Evolutionary conservation across 2,329 filamentous ascomycete genomes (phyloP), one percentile per base, ranked within the genome.

Genomic region (Neocucurbitaria cava): DNA sequence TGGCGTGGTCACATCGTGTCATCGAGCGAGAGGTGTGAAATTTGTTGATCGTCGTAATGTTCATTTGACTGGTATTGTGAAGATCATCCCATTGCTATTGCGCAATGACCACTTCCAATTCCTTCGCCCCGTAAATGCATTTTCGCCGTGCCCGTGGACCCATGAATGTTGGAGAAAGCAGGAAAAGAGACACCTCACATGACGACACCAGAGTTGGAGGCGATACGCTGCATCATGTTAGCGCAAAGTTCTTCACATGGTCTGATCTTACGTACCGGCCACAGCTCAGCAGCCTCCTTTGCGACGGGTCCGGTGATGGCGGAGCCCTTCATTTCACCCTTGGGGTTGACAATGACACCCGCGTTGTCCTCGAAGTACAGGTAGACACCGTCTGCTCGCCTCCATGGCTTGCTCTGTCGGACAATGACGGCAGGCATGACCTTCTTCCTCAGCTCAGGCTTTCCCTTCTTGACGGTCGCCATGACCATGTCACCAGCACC

Each of bases 281-380:
- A 99, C 77, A 99, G 87, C 86, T 99, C 95, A 81, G 95, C 95
- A 80, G 95, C 95, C 86, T 99, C 95, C 90, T 99, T 99, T 82
- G 94, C 95, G 78, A 99, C 94, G 75, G 95, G 95, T 74, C 95
- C 95, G 74, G 95, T 99, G 81, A 99, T 99, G 81, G 95, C 95
- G 68, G 92, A 97, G 79, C 95, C 95, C 90, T 99, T 99, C 95
- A 99, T 99, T 86, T 99, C 95, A 85, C 95, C 95, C 91, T 99
- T 99, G 83, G 94, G 92, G 87, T 99, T 99, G 87, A 99, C 95
- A 78, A 99, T 99, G 77, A 99, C 95, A 89, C 95, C 95, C 80
- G 95, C 95, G 83, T 99, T 99, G 85, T 99, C 96, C 91, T 99
- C 95, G 78, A 99, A 99, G 88, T 99, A 99, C 74, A 99, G 89